Evolutionary conservation across 257 asterid genomes (phyloP), one percentile per base, ranked within the genome.

Genomic region (Anisodus tanguticus): DNA sequence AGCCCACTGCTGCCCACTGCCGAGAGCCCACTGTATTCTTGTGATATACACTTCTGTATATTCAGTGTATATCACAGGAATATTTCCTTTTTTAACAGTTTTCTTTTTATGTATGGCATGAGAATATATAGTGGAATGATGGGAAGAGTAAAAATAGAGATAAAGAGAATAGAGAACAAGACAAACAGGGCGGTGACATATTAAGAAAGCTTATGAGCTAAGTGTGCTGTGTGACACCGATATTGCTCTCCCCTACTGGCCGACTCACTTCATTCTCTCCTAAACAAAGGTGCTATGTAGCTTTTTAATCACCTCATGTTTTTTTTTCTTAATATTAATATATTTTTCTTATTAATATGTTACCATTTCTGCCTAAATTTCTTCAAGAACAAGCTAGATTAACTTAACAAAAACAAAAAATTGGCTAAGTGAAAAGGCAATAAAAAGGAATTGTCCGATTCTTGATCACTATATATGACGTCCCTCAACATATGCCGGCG

Each of bases 111-210:
- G 57, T 49, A 71, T 71, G 37, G 9, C 0, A 9, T 8, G 11
- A 64, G 13, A 68, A 15, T 37, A 69, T 26, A 49, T 11, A 11
- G 19, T 69, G 58, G 80, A 72, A 72, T 72, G 58, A 72, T 72
- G 80, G 80, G 80, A 72, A 72, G 59, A 72, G 58, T 59, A n/a
- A 72, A 45, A 72, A 10, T 45, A 72, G 80, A 71, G 80, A 71
- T 71, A 71, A 71, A 71, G 80, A 71, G 80, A 71, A 71, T 71
- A 45, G 80, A 72, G 57, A 72, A 72, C 39, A 72, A 72, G 58
- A n/a, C 79, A 45, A 71, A 45, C 6, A 72, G 80, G 43, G 58
- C 37, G n/a, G 80, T 71, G 80, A 71, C 80, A n/a, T 71, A 71
- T 72, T 72, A 45, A 45, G 80, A 72, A 45, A 49, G 80, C 80